Percentiles rank a stretch among this genome's conserved stretches.
Evolutionary conservation across 2,329 filamentous ascomycete species (phyloP).

Genomic region (Colletotrichum godetiae): DNA sequence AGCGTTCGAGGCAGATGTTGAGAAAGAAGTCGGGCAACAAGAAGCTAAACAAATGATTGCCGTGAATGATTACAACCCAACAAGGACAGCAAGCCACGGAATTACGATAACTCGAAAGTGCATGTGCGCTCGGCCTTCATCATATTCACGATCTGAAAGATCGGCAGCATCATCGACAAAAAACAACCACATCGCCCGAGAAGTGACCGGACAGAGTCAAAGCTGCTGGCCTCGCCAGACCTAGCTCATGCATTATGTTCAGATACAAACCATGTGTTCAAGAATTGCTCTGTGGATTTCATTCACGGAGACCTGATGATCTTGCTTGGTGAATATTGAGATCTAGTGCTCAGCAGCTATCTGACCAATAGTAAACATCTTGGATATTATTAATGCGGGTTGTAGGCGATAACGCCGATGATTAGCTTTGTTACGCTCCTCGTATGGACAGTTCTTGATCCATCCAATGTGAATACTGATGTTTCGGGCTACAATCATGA

Average conservation of each 20-base stretch:
- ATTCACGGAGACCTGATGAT: too few relatives aligned
- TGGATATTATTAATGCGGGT: too few relatives aligned
- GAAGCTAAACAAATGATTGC: not conserved
- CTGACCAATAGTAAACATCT: too few relatives aligned
- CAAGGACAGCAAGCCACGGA: not conserved
- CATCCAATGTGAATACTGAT: too few relatives aligned
- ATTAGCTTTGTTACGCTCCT: too few relatives aligned
- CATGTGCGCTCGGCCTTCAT: not conserved
- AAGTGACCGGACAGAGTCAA: not conserved
- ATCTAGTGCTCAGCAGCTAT: too few relatives aligned
- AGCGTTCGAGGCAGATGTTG: not conserved
- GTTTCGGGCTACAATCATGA: not conserved
- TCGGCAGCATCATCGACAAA: not conserved
- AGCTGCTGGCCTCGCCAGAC: not conserved
- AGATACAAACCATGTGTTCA: too few relatives aligned
- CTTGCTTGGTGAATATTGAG: too few relatives aligned
- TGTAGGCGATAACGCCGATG: too few relatives aligned
- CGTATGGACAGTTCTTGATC: too few relatives aligned
- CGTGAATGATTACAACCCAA: not conserved
- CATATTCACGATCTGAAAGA: not conserved
- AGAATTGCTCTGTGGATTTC: too few relatives aligned
- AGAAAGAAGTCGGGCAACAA: not conserved
- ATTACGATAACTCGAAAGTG: not conserved
- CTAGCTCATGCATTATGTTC: too few relatives aligned
- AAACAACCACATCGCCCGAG: not conserved